These are phyloP conservation scores for Phytophthora pinifolia DNA, from an alignment of 352 stramenopile species.

Conservation along the genomic window DNA sequence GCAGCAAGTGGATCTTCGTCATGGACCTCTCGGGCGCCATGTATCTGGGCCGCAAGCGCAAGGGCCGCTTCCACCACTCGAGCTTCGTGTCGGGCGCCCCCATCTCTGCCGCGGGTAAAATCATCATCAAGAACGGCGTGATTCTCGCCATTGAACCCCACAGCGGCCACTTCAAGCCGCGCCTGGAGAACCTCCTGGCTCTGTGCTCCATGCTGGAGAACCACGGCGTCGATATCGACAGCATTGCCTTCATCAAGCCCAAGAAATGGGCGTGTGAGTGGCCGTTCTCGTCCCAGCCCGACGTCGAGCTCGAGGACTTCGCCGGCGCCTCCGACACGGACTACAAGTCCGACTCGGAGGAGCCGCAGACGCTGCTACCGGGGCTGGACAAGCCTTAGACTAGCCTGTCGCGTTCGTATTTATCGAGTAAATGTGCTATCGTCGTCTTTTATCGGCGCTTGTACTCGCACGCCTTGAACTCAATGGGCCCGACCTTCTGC, in stretches of 20 bases:
- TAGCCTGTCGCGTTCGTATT: conserved; percentile 23
- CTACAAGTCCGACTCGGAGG: conserved; percentile 49
- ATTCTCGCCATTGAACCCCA: conserved; percentile 71
- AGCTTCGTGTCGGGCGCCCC: conserved; percentile 69
- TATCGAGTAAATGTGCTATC: conserved; percentile 27
- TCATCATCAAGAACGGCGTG: conserved; percentile 55
- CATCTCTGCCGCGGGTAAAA: conserved; percentile 66
- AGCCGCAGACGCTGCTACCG: too few species aligned
- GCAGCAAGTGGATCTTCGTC: conserved; percentile 85
- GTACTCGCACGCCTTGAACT: conserved; percentile 86
- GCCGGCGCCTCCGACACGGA: conserved; percentile 43
- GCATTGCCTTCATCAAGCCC: conserved; percentile 59
- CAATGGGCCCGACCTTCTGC: conserved; percentile 51
- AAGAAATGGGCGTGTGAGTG: conserved; percentile 70
- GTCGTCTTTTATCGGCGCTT: conserved; percentile 60
- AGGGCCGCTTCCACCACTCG: conserved; percentile 76
- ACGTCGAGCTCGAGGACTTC: conserved; percentile 45
- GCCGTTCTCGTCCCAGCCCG: conserved; percentile 46
- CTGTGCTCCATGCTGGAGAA: conserved; percentile 42
- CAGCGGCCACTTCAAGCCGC: conserved; percentile 76
- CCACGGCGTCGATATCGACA: conserved; percentile 40
- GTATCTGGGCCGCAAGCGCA: conserved; percentile 72
- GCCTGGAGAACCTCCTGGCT: conserved; percentile 44
- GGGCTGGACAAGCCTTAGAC: conserved; percentile 11
- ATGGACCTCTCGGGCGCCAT: conserved; percentile 41